These are phyloP conservation scores for Leptographium wingfieldii DNA, from an alignment of 2,329 filamentous ascomycete genomes.

Conservation along the genomic window DNA sequence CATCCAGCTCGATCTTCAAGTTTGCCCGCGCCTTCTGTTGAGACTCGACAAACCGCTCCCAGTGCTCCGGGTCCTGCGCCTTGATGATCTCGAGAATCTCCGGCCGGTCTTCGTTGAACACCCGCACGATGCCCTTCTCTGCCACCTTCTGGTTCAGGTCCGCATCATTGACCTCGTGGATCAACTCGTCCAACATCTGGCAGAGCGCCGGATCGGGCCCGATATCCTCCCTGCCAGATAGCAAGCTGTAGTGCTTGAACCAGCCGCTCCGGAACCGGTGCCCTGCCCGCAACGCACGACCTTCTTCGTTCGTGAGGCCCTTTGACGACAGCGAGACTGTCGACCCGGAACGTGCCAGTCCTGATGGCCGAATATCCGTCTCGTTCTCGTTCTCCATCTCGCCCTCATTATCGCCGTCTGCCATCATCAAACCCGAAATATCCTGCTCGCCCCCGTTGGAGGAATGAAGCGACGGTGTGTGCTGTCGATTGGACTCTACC, in stretches of 20 bases:
- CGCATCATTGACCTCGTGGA: constrained; percentile 50
- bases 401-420: constrained; percentile 29
- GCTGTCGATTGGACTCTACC: constrained; percentile 1
- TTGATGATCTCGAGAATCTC: constrained; percentile 36
- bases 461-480: constrained; percentile 12
- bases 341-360: constrained; percentile 38
- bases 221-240: constrained; percentile 37
- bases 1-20: constrained; percentile 20
- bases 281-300: constrained; percentile 39
- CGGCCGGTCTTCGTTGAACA: constrained; percentile 46
- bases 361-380: constrained; percentile 26
- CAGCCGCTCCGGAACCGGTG: constrained; percentile 44
- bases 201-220: constrained; percentile 36
- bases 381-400: constrained; percentile 23
- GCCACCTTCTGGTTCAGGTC: constrained; percentile 39
- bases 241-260: constrained; percentile 37
- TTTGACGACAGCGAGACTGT: constrained; percentile 36
- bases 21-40: constrained; percentile 48
- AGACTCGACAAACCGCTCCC: constrained; percentile 49
- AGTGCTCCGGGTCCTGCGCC: constrained; percentile 52
- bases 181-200: constrained; percentile 44
- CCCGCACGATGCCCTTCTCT: constrained; percentile 45
- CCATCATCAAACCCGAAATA: constrained; percentile 17
- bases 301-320: constrained; percentile 44
- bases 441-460: constrained; percentile 3